These are phyloP conservation scores for Zarea fungicola DNA, from an alignment of 2,329 filamentous ascomycete genomes.

Conservation along the genomic window DNA sequence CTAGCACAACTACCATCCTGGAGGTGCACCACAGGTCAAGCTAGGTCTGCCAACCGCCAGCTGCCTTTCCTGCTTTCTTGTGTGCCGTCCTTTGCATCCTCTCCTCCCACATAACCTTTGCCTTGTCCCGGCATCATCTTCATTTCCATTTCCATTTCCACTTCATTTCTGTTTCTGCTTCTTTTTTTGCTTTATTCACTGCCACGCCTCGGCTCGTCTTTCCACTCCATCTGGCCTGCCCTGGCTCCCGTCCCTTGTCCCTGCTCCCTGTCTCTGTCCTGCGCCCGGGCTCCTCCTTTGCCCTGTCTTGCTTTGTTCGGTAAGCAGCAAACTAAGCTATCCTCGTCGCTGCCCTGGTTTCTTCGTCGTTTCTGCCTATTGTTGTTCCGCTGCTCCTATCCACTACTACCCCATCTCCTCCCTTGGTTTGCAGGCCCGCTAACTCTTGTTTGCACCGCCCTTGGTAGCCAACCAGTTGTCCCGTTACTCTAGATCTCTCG, in stretches of 20 bases:
- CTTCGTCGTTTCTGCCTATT: background rate
- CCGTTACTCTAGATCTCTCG: slow-evolving; percentile 1
- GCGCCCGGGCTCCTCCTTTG: slow-evolving; percentile 1
- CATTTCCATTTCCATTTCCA: background rate
- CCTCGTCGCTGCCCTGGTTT: background rate
- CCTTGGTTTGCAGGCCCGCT: slow-evolving; percentile 9
- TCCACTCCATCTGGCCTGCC: background rate
- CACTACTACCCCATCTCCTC: slow-evolving; percentile 3
- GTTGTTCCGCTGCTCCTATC: background rate
- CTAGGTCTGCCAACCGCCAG: too few relatives aligned
- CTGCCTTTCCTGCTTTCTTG: too few relatives aligned
- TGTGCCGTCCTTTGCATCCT: too few relatives aligned
- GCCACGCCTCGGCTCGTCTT: too few relatives aligned
- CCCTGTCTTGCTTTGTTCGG: slow-evolving; percentile 9
- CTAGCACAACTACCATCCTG: too few relatives aligned
- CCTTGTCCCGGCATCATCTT: background rate
- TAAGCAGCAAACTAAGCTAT: background rate
- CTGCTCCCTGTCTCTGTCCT: slow-evolving; percentile 6
- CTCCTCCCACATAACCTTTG: background rate
- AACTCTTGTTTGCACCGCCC: slow-evolving; percentile 4
- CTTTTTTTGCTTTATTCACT: background rate
- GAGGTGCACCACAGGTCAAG: too few relatives aligned
- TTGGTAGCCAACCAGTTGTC: slow-evolving; percentile 7
- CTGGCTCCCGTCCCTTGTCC: background rate
- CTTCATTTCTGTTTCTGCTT: background rate